Evolutionary conservation across 441 rosid species (phyloP).

Genomic region (Eruca vesicaria): DNA sequence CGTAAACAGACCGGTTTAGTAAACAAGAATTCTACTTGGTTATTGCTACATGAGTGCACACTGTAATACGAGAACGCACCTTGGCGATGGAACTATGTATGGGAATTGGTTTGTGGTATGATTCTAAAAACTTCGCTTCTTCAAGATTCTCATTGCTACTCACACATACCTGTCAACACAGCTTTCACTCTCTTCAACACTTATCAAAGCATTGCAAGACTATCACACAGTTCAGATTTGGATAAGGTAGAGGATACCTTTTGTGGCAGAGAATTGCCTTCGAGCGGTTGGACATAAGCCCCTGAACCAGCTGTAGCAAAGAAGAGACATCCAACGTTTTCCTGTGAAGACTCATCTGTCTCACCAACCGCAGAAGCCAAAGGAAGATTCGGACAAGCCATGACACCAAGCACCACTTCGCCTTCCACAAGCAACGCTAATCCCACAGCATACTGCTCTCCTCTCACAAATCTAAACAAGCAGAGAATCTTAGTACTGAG

Average conservation of each 20-base stretch:
- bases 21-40: neutral
- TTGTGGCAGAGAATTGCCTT: constrained; percentile 48
- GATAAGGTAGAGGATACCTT: constrained; percentile 41
- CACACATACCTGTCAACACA: constrained; percentile 62
- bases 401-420: constrained; percentile 80
- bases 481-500: neutral
- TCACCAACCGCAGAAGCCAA: constrained; percentile 39
- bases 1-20: constrained; percentile 5
- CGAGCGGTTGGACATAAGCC: constrained; percentile 71
- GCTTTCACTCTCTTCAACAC: constrained; percentile 12
- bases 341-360: constrained; percentile 32
- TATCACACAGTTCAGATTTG: constrained; percentile 10
- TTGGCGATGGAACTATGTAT: constrained; percentile 66
- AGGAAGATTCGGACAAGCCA: constrained; percentile 95
- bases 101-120: constrained; percentile 78
- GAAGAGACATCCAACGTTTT: constrained; percentile 79
- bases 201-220: neutral
- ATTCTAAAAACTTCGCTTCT: constrained; percentile 89
- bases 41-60: neutral
- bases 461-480: constrained; percentile 70
- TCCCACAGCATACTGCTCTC: constrained; percentile 94
- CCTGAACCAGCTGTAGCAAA: constrained; percentile 73
- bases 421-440: constrained; percentile 90
- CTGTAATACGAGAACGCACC: constrained; percentile 31
- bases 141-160: constrained; percentile 66